A percentile compares a stretch with the other conserved stretches of the same genome.
Conservation (phyloP, 73 alveolate species). For the Paraurostyla sp. region DNA sequence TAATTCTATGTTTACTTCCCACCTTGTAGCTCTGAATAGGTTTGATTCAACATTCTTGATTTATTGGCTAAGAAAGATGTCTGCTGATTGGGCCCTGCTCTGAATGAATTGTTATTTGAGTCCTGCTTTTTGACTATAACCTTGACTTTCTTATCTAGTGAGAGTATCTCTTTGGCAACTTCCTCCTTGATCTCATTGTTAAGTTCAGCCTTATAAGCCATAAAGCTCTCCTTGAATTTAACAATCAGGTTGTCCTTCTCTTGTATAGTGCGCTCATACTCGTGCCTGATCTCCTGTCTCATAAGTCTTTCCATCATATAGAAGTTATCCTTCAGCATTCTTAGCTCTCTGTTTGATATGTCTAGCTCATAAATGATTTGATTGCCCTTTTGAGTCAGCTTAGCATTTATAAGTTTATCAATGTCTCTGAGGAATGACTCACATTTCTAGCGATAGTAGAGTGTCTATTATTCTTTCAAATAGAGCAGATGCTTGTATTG, state of each 20-base stretch:
- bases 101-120: too few species aligned
- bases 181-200: constrained; percentile 66
- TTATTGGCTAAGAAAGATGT: background rate
- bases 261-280: constrained; percentile 50
- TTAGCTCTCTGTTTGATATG: constrained; percentile 72
- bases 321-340: constrained; percentile 78
- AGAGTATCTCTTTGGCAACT: constrained; percentile 58
- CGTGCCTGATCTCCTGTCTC: constrained; percentile 69
- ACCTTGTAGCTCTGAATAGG: background rate
- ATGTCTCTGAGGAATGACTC: constrained; percentile 43
- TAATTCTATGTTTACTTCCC: background rate
- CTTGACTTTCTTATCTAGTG: constrained; percentile 45
- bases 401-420: constrained; percentile 63
- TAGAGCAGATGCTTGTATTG: constrained; percentile 68
- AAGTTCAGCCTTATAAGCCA: constrained; percentile 49
- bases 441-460: constrained; percentile 56
- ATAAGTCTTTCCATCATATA: constrained; percentile 73
- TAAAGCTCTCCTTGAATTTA: constrained; percentile 25
- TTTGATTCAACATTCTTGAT: background rate
- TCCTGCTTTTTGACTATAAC: constrained; percentile 5
- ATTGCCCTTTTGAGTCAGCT: constrained; percentile 71
- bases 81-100: too few species aligned
- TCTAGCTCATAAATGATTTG: constrained; percentile 74
- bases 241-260: constrained; percentile 46
- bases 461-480: constrained; percentile 61